These are phyloP conservation scores for Kwoniella bestiolae DNA, from an alignment of 768 basidiomycete species.

Conservation along the genomic window DNA sequence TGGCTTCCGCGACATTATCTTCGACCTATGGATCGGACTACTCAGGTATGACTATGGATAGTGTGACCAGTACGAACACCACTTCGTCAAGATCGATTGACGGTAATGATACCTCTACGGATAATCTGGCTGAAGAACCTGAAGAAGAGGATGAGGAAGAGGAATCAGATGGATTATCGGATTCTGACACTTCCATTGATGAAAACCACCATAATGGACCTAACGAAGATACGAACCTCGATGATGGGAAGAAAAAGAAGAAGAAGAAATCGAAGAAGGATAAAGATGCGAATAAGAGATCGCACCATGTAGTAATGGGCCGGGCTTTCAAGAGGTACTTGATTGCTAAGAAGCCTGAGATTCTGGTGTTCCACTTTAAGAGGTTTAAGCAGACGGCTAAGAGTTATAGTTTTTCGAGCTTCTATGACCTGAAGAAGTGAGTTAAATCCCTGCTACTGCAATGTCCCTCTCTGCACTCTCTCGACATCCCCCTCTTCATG, in stretches of 20 bases:
- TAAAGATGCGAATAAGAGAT: slow-evolving; percentile 51
- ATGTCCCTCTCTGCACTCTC: too few species aligned
- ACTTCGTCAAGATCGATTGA: slow-evolving; percentile 1
- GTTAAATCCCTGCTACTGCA: too few species aligned
- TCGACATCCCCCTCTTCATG: too few species aligned
- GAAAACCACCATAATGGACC: slow-evolving; percentile 15
- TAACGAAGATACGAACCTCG: slow-evolving; percentile 8
- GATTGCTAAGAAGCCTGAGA: slow-evolving; percentile 73
- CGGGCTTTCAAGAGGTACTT: slow-evolving; percentile 94
- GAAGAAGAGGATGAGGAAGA: slow-evolving; percentile 8
- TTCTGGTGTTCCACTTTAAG: slow-evolving; percentile 90
- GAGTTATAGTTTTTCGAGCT: slow-evolving; percentile 53
- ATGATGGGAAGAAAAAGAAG: slow-evolving; percentile 19
- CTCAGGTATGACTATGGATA: slow-evolving; percentile 8
- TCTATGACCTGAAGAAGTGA: slow-evolving; percentile 57
- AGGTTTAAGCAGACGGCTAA: slow-evolving; percentile 85
- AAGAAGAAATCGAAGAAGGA: slow-evolving; percentile 21
- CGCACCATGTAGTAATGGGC: slow-evolving; percentile 71
- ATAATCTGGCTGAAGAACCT: slow-evolving; percentile 28
- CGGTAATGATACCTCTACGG: slow-evolving; percentile 7
- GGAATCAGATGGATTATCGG: slow-evolving; percentile 43
- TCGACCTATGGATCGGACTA: slow-evolving; percentile 5
- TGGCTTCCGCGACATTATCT: slow-evolving; percentile 3
- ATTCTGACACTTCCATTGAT: slow-evolving; percentile 38
- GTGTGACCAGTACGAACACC: slow-evolving; percentile 4